phyloP scores from a whole-genome alignment of 2,329 filamentous ascomycete genomes.

The Scolecobasidium constrictum region DNA sequence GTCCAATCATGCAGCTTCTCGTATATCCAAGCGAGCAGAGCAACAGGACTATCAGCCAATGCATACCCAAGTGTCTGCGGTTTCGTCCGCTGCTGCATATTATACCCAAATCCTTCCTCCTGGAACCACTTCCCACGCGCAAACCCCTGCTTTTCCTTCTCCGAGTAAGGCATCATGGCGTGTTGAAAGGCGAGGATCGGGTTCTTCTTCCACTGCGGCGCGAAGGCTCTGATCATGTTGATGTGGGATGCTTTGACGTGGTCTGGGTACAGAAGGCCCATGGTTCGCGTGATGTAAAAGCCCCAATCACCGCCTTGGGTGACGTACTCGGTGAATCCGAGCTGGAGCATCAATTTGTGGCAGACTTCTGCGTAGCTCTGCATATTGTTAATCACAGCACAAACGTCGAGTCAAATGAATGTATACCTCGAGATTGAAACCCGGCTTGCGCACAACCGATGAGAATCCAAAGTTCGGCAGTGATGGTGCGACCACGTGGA shows the following conservation, averaged over 20 bases:
- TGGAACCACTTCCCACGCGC: conserved; percentile 47
- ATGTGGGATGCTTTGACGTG: conserved; percentile 50
- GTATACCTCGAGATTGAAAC: conserved; percentile 49
- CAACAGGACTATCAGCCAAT: conserved; percentile 58
- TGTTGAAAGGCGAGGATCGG: conserved; percentile 49
- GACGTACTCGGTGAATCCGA: conserved; percentile 53
- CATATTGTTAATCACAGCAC: no score
- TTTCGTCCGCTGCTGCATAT: conserved; percentile 50
- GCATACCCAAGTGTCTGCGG: conserved; percentile 64
- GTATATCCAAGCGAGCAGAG: conserved; percentile 65
- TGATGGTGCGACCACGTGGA: conserved; percentile 43
- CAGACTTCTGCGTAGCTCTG: conserved; percentile 45
- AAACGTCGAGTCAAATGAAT: no score
- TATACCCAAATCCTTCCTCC: conserved; percentile 47
- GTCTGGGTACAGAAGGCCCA: conserved; percentile 46
- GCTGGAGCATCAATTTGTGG: conserved; percentile 56
- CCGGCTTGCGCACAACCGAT: conserved; percentile 37
- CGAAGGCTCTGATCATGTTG: conserved; percentile 43
- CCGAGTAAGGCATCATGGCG: conserved; percentile 41
- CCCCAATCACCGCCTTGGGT: conserved; percentile 63
- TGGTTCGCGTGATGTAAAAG: conserved; percentile 49
- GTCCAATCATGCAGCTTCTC: conserved; percentile 74
- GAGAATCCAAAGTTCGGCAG: conserved; percentile 48
- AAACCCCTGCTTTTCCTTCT: conserved; percentile 40
- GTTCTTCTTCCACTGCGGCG: conserved; percentile 38